Evolutionary conservation across 805 yeast genomes (phyloP).

Genomic region (Peterozyma toletana): DNA sequence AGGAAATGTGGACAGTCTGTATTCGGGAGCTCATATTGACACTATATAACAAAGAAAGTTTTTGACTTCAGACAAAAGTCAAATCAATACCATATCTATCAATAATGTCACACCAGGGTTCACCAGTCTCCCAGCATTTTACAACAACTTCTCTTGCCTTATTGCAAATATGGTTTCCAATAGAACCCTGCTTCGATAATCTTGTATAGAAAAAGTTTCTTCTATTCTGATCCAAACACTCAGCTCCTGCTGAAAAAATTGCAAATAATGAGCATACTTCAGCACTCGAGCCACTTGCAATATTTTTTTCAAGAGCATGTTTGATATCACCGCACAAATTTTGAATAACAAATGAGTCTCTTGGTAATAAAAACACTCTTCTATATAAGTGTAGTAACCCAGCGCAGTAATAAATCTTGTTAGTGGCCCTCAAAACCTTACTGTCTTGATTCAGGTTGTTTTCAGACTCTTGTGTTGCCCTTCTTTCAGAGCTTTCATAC

Average conservation of each 20-base stretch:
- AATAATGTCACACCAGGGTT: constrained; percentile 45
- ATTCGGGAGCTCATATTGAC: too few species aligned
- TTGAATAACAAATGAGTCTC: constrained; percentile 39
- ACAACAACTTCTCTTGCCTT: constrained; percentile 40
- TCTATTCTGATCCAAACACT: constrained; percentile 29
- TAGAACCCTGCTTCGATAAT: constrained; percentile 30
- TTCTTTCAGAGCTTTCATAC: constrained; percentile 11
- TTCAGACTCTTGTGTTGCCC: constrained; percentile 1
- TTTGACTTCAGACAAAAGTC: constrained; percentile 30
- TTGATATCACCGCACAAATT: constrained; percentile 35
- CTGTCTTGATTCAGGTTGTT: constrained; percentile 11
- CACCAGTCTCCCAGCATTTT: constrained; percentile 46
- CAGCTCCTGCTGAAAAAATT: constrained; percentile 54
- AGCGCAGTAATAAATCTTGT: constrained; percentile 43
- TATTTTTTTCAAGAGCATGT: constrained; percentile 24
- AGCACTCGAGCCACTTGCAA: constrained; percentile 40
- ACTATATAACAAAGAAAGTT: neutral
- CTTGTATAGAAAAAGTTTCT: constrained; percentile 31
- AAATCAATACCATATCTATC: constrained; percentile 32
- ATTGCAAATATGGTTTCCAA: constrained; percentile 35
- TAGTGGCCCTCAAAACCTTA: constrained; percentile 33
- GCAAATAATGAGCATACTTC: constrained; percentile 52
- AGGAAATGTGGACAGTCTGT: too few species aligned
- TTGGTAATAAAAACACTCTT: constrained; percentile 42
- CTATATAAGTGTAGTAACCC: constrained; percentile 52